These are phyloP conservation scores for Hypoxylon sp. DNA, from an alignment of 2,329 filamentous ascomycete species.

Conservation along the genomic window DNA sequence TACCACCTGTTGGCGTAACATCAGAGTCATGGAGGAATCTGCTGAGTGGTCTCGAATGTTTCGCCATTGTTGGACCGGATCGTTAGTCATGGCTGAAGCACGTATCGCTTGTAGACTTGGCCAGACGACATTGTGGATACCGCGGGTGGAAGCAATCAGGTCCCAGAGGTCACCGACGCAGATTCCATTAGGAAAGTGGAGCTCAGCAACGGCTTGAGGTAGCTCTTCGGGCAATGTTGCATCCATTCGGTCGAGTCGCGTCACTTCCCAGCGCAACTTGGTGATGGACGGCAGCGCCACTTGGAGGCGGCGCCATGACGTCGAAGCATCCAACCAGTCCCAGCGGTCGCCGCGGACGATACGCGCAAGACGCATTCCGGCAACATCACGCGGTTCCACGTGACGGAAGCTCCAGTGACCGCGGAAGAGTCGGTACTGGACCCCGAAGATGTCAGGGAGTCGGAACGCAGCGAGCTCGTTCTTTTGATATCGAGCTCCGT, in stretches of 20 bases:
- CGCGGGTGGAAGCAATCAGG: not conserved
- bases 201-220: not conserved
- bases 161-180: slow-evolving; percentile 2
- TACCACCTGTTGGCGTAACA: not conserved
- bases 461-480: not conserved
- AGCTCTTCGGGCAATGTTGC: not conserved
- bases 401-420: not conserved
- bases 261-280: not conserved
- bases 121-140: not conserved
- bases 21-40: not conserved
- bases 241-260: not conserved
- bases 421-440: not conserved
- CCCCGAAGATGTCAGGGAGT: not conserved
- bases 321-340: not conserved
- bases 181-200: not conserved
- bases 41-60: not conserved
- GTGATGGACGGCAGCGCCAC: not conserved
- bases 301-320: not conserved
- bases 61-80: not conserved
- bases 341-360: not conserved
- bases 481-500: not conserved
- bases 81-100: not conserved
- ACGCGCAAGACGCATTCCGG: not conserved
- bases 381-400: not conserved
- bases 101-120: not conserved